Evolutionary conservation across 768 basidiomycete genomes (phyloP), one percentile per base, ranked within the genome.

Genomic region (Boletus barrowsii): DNA sequence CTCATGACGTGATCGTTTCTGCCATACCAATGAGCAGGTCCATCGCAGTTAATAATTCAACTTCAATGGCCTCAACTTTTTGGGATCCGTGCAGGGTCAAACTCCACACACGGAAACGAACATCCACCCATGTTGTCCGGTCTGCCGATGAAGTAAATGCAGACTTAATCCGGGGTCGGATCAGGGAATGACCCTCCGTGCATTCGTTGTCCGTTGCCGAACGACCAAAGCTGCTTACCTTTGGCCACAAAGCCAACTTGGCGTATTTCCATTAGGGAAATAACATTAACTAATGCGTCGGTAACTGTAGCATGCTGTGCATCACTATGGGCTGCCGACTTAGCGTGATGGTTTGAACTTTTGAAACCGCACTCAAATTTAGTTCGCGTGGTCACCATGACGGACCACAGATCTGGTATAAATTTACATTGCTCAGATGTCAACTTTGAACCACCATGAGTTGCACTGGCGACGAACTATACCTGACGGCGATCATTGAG

Each of bases 401-500:
- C 8, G 29, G 29, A 29, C 26, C 26, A 9, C 26, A n/a, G n/a
- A n/a, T 29, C 26, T 29, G 26, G 26, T 8, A 29, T 7, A 29
- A 29, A 9, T 29, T 29, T 29, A 9, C 29, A 29, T 29, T 29
- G 29, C 29, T 29, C 29, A 9, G 29, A 29, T 29, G 26, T 26
- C 26, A 26, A 26, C 26, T 26, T 26, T 29, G 29, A 29, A 29
- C 8, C 13, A 14, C 14, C 33, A 14, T 35, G 33, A 35, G 33
- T 13, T 35, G 10, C 14, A 35, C 14, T 7, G 14, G 10, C 6
- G 33, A 35, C 4, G 22, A 14, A 44, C 41, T 49, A 20, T 32
- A 32, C 20, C 18, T 33, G 42, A 33, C 47, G 60, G 60, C 35
- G 49, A 65, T 59, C 60, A 51, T 62, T 36, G 43, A 56, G 40